phyloP scores from a whole-genome alignment of 2,329 filamentous ascomycete species.

The Elsinoe ampelina region DNA sequence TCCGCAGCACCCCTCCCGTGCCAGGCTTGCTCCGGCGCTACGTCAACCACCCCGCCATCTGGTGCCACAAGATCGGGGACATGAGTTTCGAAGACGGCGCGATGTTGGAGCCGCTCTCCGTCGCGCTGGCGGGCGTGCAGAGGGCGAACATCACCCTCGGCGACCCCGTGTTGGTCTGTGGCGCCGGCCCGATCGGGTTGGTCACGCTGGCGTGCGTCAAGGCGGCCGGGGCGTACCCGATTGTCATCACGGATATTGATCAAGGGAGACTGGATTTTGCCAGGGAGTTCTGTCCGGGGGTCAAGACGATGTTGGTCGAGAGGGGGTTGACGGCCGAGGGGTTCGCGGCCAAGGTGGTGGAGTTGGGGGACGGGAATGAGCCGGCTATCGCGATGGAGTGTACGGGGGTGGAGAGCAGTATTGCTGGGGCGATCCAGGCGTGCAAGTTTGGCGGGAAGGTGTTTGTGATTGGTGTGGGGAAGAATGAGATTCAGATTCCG shows the following conservation, averaged over 20 bases:
- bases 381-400: slow-evolving; percentile 80
- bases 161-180: slow-evolving; percentile 80
- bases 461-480: slow-evolving; percentile 91
- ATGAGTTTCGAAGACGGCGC: slow-evolving; percentile 90
- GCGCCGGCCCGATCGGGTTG: slow-evolving; percentile 87
- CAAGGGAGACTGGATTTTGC: slow-evolving; percentile 77
- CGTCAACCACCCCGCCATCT: slow-evolving; percentile 79
- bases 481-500: slow-evolving; percentile 88
- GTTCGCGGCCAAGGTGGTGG: slow-evolving; percentile 58
- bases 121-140: slow-evolving; percentile 81
- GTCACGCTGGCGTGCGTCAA: slow-evolving; percentile 76
- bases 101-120: slow-evolving; percentile 80
- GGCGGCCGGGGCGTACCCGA: slow-evolving; percentile 79
- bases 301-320: slow-evolving; percentile 71
- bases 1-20: slow-evolving; percentile 85
- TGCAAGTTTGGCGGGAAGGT: slow-evolving; percentile 94
- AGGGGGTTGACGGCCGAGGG: slow-evolving; percentile 56
- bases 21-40: slow-evolving; percentile 81
- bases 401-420: slow-evolving; percentile 86
- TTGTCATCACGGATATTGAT: slow-evolving; percentile 93
- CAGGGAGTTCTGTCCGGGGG: slow-evolving; percentile 68
- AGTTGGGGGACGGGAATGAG: slow-evolving; percentile 65
- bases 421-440: slow-evolving; percentile 77
- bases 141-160: slow-evolving; percentile 71
- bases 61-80: slow-evolving; percentile 72